A percentile compares a stretch with the other conserved stretches of the same genome.
These are phyloP conservation scores for Rhodotorula mucilaginosa DNA, from an alignment of 1,284 basidiomycete species.

Conservation along the genomic window DNA sequence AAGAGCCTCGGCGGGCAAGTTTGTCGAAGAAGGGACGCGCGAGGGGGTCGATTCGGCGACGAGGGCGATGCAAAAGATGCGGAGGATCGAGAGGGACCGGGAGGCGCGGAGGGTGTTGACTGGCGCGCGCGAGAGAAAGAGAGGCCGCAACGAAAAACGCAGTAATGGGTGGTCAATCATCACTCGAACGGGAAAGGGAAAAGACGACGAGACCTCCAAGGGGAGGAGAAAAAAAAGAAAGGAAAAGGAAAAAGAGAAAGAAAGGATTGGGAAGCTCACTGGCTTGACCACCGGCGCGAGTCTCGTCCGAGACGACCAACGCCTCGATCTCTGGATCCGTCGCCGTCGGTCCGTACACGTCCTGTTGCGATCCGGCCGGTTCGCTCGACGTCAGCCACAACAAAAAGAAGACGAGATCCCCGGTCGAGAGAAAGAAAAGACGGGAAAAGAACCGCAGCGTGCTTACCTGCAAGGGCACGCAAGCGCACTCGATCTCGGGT, in stretches of 20 bases:
- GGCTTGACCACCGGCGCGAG: slow-evolving; percentile 66
- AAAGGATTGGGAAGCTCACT: slow-evolving; percentile 52
- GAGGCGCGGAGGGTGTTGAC: slow-evolving; percentile 34
- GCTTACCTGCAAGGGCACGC: slow-evolving; percentile 65
- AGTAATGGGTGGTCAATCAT: too few species aligned
- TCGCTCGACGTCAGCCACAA: neutral
- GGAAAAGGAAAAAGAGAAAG: too few species aligned
- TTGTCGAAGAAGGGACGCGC: neutral
- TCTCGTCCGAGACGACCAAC: slow-evolving; percentile 83
- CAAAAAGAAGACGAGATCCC: too few species aligned
- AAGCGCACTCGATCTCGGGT: slow-evolving; percentile 61
- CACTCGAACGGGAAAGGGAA: too few species aligned
- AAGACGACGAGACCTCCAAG: too few species aligned
- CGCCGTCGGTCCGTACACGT: slow-evolving; percentile 84
- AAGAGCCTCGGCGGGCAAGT: neutral
- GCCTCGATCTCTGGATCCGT: slow-evolving; percentile 80
- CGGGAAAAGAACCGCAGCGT: too few species aligned
- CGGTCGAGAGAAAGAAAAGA: too few species aligned
- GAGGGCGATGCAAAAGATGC: slow-evolving; percentile 36
- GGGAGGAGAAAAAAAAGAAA: too few species aligned
- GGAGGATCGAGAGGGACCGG: slow-evolving; percentile 14
- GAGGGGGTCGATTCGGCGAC: slow-evolving; percentile 14
- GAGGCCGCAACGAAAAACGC: neutral
- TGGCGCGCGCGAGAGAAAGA: neutral
- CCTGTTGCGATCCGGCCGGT: slow-evolving; percentile 46